A percentile compares a stretch with the other conserved stretches of the same genome.
phyloP scores from a whole-genome alignment of 2,329 filamentous ascomycete species.

The Penicillium palitans region DNA sequence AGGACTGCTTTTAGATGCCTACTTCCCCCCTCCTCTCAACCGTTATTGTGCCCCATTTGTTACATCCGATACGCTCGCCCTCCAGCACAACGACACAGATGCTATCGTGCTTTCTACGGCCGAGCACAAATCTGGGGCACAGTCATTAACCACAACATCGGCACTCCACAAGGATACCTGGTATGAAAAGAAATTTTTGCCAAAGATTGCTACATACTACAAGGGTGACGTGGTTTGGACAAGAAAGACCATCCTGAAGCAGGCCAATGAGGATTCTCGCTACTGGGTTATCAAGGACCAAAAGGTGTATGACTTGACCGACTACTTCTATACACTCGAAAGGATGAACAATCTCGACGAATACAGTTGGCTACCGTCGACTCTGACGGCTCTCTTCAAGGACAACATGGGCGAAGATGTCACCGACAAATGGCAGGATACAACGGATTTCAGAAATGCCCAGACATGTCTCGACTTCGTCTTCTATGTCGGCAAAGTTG shows the following conservation, averaged over 20 bases:
- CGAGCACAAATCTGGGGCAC: slow-evolving; percentile 69
- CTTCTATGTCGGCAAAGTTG: slow-evolving; percentile 79
- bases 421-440: slow-evolving; percentile 61
- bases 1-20: slow-evolving; percentile 76
- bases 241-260: slow-evolving; percentile 56
- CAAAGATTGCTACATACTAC: slow-evolving; percentile 79
- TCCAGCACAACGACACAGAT: slow-evolving; percentile 62
- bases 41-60: slow-evolving; percentile 74
- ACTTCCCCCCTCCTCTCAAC: slow-evolving; percentile 77
- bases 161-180: slow-evolving; percentile 66
- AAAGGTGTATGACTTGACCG: slow-evolving; percentile 81
- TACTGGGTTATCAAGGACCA: slow-evolving; percentile 78
- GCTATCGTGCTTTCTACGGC: slow-evolving; percentile 59
- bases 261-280: slow-evolving; percentile 68
- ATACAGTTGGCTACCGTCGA: slow-evolving; percentile 72
- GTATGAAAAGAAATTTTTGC: slow-evolving; percentile 74
- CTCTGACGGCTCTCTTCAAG: slow-evolving; percentile 67
- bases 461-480: slow-evolving; percentile 78
- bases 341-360: slow-evolving; percentile 53
- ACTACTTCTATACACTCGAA: slow-evolving; percentile 81
- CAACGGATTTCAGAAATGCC: slow-evolving; percentile 60
- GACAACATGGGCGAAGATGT: slow-evolving; percentile 79
- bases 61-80: slow-evolving; percentile 52
- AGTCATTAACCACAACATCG: slow-evolving; percentile 57
- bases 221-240: slow-evolving; percentile 82